Conservation (phyloP, 352 stramenopile species). For the Paralagenidium karlingii region DNA sequence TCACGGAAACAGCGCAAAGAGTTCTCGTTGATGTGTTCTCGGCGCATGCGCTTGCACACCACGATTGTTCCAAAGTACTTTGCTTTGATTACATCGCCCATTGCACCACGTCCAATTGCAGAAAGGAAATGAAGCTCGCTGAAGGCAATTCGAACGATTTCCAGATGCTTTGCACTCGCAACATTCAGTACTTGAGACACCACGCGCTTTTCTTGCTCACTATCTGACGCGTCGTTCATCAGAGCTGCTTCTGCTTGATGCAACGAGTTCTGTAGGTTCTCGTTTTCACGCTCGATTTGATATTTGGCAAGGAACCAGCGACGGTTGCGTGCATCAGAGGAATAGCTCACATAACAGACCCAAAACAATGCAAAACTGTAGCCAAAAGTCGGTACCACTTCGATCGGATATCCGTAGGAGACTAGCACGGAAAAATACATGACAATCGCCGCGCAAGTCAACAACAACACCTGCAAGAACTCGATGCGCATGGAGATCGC, state of each 20-base stretch:
- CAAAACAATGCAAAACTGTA: slow-evolving; percentile 55
- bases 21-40: slow-evolving; percentile 62
- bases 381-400: slow-evolving; percentile 53
- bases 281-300: slow-evolving; percentile 78
- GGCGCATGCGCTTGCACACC: slow-evolving; percentile 80
- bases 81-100: slow-evolving; percentile 84
- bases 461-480: slow-evolving; percentile 75
- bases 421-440: slow-evolving; percentile 54
- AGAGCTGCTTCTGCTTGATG: slow-evolving; percentile 70
- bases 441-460: slow-evolving; percentile 31
- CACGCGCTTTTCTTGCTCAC: slow-evolving; percentile 55
- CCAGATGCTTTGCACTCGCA: slow-evolving; percentile 52
- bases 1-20: slow-evolving; percentile 69
- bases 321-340: slow-evolving; percentile 63
- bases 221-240: slow-evolving; percentile 54
- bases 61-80: slow-evolving; percentile 81
- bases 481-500: slow-evolving; percentile 77
- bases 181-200: slow-evolving; percentile 27
- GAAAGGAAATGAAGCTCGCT: slow-evolving; percentile 70
- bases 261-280: slow-evolving; percentile 62
- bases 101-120: slow-evolving; percentile 62
- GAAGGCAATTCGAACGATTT: slow-evolving; percentile 76
- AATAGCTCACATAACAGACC: slow-evolving; percentile 66
- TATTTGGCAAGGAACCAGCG: slow-evolving; percentile 75
- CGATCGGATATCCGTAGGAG: slow-evolving; percentile 32